Evolutionary conservation across 1,139 yeast species (phyloP).

Genomic region (Candida labiduridarum): DNA sequence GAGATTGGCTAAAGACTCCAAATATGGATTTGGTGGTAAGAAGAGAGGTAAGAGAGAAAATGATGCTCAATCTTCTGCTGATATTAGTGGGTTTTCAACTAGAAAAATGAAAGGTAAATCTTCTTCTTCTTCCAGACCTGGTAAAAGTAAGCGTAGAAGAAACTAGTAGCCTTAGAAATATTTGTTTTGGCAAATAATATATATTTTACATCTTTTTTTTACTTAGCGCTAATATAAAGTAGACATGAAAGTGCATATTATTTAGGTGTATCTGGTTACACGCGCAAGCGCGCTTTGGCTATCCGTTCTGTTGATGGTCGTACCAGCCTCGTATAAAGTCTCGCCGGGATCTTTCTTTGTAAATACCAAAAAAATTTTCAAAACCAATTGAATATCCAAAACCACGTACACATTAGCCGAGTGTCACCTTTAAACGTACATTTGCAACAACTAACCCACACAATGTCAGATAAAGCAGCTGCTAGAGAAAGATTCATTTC

Average conservation of each 20-base stretch:
- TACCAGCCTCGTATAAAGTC: background rate
- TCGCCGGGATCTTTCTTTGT: background rate
- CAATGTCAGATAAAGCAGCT: conserved; percentile 33
- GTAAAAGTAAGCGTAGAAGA: conserved; percentile 65
- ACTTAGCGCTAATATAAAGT: background rate
- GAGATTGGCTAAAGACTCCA: conserved; percentile 66
- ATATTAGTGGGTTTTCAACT: conserved; percentile 62
- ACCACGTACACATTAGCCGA: too few relatives aligned
- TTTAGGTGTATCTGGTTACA: background rate
- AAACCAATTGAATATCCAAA: background rate
- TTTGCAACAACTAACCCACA: background rate
- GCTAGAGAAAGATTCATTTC: conserved; percentile 66
- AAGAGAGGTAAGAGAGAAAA: conserved; percentile 74
- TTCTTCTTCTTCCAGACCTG: conserved; percentile 55
- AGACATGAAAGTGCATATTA: conserved; percentile 2
- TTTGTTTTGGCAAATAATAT: background rate
- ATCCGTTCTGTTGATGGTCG: background rate
- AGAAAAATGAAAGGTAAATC: conserved; percentile 48
- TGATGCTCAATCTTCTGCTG: conserved; percentile 74
- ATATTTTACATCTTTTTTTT: background rate
- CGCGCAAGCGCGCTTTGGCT: background rate
- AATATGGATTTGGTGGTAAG: conserved; percentile 69
- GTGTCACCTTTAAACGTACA: too few relatives aligned
- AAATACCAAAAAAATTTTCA: background rate
- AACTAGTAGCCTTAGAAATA: conserved; percentile 10